phyloP scores from a whole-genome alignment of 495 filamentous ascomycete genomes.

The Pseudomonodictys pantanalensis region DNA sequence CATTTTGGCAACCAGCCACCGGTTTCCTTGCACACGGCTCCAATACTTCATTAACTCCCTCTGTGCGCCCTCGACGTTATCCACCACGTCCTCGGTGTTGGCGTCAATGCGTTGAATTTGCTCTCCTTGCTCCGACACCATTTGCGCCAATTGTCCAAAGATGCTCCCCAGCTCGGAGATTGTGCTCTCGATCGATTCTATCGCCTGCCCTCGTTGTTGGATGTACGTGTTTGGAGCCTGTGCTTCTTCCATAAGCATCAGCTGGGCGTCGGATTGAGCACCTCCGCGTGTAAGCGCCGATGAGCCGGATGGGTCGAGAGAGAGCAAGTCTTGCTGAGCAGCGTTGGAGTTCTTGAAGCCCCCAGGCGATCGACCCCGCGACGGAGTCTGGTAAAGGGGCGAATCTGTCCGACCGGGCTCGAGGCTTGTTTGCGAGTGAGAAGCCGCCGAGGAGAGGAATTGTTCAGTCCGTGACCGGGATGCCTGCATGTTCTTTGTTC shows the following conservation, averaged over 20 bases:
- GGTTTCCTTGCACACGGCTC: slow-evolving; percentile 85
- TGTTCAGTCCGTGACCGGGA: slow-evolving; percentile 89
- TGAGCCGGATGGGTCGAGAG: slow-evolving; percentile 65
- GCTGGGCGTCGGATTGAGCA: slow-evolving; percentile 74
- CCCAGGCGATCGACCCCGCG: slow-evolving; percentile 58
- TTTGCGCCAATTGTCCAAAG: slow-evolving; percentile 92
- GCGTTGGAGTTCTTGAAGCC: slow-evolving; percentile 44
- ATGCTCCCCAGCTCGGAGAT: slow-evolving; percentile 93
- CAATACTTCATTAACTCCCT: slow-evolving; percentile 95
- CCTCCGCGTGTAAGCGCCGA: slow-evolving; percentile 48
- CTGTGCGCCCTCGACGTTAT: slow-evolving; percentile 95
- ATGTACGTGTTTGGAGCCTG: slow-evolving; percentile 84
- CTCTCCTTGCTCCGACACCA: slow-evolving; percentile 96
- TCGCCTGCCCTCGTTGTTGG: slow-evolving; percentile 88
- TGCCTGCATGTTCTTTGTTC: slow-evolving; percentile 98
- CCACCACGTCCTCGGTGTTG: slow-evolving; percentile 93
- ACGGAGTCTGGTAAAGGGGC: slow-evolving; percentile 83
- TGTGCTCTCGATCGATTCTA: slow-evolving; percentile 93
- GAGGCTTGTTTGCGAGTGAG: slow-evolving; percentile 59
- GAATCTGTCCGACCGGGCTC: slow-evolving; percentile 58
- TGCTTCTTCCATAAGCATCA: slow-evolving; percentile 93
- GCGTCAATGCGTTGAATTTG: slow-evolving; percentile 80
- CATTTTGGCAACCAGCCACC: slow-evolving; percentile 98
- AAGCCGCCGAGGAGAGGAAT: slow-evolving; percentile 85
- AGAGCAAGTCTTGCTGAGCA: slow-evolving; percentile 69